Evolutionary conservation across 2,329 filamentous ascomycete genomes (phyloP).

Genomic region (Simplicillium aogashimaense): DNA sequence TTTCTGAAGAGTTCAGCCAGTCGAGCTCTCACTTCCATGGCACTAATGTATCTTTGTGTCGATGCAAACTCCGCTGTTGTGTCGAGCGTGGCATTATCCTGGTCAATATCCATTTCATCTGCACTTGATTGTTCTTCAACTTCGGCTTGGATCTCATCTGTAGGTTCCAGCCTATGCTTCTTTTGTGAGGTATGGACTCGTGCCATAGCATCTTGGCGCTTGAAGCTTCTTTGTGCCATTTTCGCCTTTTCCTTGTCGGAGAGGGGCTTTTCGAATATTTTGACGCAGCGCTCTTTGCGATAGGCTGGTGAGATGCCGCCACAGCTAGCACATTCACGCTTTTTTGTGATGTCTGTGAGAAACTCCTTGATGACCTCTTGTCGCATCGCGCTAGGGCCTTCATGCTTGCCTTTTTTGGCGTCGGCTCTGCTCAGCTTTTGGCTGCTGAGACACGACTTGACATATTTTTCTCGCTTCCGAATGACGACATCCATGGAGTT

Average conservation of each 20-base stretch:
- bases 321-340: slow-evolving; percentile 58
- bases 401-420: slow-evolving; percentile 61
- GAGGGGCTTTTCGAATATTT: slow-evolving; percentile 83
- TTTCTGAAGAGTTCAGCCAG: slow-evolving; percentile 74
- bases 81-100: slow-evolving; percentile 21
- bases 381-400: slow-evolving; percentile 69
- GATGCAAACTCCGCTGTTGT: slow-evolving; percentile 20
- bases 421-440: slow-evolving; percentile 40
- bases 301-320: slow-evolving; percentile 69
- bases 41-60: slow-evolving; percentile 66
- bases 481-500: slow-evolving; percentile 42
- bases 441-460: slow-evolving; percentile 58
- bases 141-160: background rate
- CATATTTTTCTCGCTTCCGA: slow-evolving; percentile 53
- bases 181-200: slow-evolving; percentile 23
- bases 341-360: slow-evolving; percentile 58
- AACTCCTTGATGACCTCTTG: slow-evolving; percentile 73
- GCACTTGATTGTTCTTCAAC: slow-evolving; percentile 12
- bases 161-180: slow-evolving; percentile 6
- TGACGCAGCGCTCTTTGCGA: slow-evolving; percentile 83
- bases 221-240: slow-evolving; percentile 62
- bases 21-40: slow-evolving; percentile 73
- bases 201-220: slow-evolving; percentile 60
- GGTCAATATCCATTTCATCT: slow-evolving; percentile 25
- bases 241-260: slow-evolving; percentile 63